A percentile compares a stretch with the other conserved stretches of the same genome.
These are phyloP conservation scores for Termitomyces sp. DNA, from an alignment of 768 basidiomycete genomes.

Conservation along the genomic window DNA sequence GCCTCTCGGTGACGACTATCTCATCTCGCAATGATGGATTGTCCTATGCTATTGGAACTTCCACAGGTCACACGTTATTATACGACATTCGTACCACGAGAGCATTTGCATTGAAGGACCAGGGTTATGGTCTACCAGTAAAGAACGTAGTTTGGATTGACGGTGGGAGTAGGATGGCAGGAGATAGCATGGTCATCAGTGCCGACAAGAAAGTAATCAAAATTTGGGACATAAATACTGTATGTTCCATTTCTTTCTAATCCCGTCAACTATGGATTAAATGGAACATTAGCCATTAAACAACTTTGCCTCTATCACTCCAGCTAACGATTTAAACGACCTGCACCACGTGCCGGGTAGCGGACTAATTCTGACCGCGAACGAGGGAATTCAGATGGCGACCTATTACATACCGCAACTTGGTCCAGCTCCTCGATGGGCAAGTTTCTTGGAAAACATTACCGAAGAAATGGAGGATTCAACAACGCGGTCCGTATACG, in stretches of 20 bases:
- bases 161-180: conserved; percentile 77
- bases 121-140: conserved; percentile 91
- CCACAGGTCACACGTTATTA: conserved; percentile 88
- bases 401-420: conserved; percentile 94
- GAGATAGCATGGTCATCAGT: conserved; percentile 83
- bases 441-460: conserved; percentile 95
- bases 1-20: conserved; percentile 75
- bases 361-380: conserved; percentile 86
- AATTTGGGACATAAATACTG: conserved; percentile 87
- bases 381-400: conserved; percentile 95
- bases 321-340: conserved; percentile 84
- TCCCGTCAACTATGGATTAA: neutral
- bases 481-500: conserved; percentile 72
- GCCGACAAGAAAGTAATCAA: conserved; percentile 97
- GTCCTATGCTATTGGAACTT: conserved; percentile 91
- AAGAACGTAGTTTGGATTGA: conserved; percentile 87
- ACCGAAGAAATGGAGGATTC: conserved; percentile 98
- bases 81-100: conserved; percentile 88
- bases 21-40: conserved; percentile 84
- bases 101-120: conserved; percentile 89
- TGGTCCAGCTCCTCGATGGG: conserved; percentile 96
- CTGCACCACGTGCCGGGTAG: conserved; percentile 87
- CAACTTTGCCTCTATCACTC: conserved; percentile 92
- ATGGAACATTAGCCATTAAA: conserved; percentile 52
- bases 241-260: conserved; percentile 30